Percentiles rank a stretch among this genome's conserved stretches.
Conservation (phyloP, 2,329 filamentous ascomycete genomes). For the Ascochyta rabiei region DNA sequence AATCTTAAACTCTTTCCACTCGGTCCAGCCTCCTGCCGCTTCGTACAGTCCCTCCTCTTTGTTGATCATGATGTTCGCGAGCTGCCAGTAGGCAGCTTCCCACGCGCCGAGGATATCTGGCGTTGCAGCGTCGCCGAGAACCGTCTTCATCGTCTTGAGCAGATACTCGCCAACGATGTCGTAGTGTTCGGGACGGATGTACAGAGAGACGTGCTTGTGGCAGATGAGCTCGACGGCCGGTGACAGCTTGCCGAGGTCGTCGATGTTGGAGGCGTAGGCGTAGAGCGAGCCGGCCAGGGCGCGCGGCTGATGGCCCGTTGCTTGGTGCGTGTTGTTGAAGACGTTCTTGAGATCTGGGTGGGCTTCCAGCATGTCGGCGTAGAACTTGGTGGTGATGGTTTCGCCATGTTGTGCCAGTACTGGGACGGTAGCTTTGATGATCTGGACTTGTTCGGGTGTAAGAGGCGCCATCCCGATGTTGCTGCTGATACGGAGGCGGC, state of each 20-base stretch:
- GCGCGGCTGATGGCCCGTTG: conserved; percentile 69
- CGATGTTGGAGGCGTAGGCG: conserved; percentile 74
- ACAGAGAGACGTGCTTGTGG: conserved; percentile 75
- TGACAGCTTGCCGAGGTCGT: conserved; percentile 66
- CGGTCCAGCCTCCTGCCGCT: conserved; percentile 66
- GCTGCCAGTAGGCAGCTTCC: conserved; percentile 73
- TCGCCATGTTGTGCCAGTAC: conserved; percentile 71
- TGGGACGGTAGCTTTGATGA: conserved; percentile 74
- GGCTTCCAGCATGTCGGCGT: conserved; percentile 69
- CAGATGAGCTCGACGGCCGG: conserved; percentile 71
- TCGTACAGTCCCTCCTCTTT: conserved; percentile 69
- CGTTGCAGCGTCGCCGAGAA: conserved; percentile 71
- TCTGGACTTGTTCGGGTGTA: conserved; percentile 65
- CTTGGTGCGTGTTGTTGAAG: conserved; percentile 75
- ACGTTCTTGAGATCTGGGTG: conserved; percentile 71
- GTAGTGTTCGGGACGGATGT: conserved; percentile 72
- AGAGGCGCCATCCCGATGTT: conserved; percentile 50
- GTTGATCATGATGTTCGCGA: conserved; percentile 74
- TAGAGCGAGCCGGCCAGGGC: conserved; percentile 73
- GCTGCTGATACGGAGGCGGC: background rate
- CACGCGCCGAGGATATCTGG: conserved; percentile 69
- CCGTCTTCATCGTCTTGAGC: conserved; percentile 68
- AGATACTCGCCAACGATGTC: conserved; percentile 72
- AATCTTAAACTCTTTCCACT: conserved; percentile 72
- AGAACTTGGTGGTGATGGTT: conserved; percentile 73